Conservation (phyloP, 441 rosid species). For the Adansonia grandidieri region DNA sequence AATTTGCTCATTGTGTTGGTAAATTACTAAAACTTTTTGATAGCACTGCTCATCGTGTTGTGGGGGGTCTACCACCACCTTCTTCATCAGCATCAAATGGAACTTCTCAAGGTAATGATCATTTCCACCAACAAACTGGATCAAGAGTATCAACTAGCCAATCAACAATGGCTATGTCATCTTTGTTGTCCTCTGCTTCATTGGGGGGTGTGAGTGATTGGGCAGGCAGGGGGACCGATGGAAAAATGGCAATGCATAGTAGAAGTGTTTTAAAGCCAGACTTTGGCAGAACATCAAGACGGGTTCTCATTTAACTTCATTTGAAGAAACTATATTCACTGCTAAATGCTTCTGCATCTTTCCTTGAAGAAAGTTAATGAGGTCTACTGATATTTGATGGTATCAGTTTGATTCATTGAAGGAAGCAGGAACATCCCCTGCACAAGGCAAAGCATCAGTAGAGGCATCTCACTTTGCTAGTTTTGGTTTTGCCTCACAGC, state of each 20-base stretch:
- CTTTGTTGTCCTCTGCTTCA: conserved; percentile 79
- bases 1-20: conserved; percentile 84
- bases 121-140: conserved; percentile 50
- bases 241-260: conserved; percentile 61
- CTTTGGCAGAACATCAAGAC: conserved; percentile 87
- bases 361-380: conserved; percentile 22
- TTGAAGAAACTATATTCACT: not conserved
- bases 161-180: conserved; percentile 84
- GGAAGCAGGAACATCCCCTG: conserved; percentile 50
- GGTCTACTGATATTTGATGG: conserved; percentile 27
- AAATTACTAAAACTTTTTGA: conserved; percentile 82
- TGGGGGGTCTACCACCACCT: conserved; percentile 89
- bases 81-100: conserved; percentile 57
- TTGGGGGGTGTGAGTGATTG: conserved; percentile 77
- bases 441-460: conserved; percentile 58
- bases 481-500: conserved; percentile 79
- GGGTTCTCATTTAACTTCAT: conserved; percentile 50
- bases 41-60: conserved; percentile 89
- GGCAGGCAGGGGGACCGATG: conserved; percentile 64
- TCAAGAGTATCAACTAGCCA: conserved; percentile 80
- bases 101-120: conserved; percentile 51
- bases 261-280: conserved; percentile 98
- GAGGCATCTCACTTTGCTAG: conserved; percentile 71
- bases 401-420: conserved; percentile 62
- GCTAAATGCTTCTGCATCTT: conserved; percentile 21